A percentile compares a stretch with the other conserved stretches of the same genome.
phyloP scores from a whole-genome alignment of 2,329 filamentous ascomycete genomes.

The Akanthomyces dipterigenus region DNA sequence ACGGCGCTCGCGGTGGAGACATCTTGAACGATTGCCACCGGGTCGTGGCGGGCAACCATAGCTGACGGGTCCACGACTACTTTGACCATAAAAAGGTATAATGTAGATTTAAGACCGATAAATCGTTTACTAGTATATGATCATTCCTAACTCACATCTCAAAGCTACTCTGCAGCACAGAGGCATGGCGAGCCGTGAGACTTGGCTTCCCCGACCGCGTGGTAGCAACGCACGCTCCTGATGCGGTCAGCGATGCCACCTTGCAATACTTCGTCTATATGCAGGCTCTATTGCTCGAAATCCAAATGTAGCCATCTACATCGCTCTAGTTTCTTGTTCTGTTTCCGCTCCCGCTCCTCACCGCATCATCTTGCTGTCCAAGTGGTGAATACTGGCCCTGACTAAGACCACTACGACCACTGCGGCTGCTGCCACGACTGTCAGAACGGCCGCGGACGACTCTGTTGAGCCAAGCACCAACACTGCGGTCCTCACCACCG shows the following conservation, averaged over 20 bases:
- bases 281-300: slow-evolving; percentile 15
- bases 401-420: slow-evolving; percentile 30
- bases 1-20: not conserved
- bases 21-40: too few relatives aligned
- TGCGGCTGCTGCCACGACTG: slow-evolving; percentile 30
- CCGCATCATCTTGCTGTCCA: slow-evolving; percentile 33
- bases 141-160: not conserved
- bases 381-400: slow-evolving; percentile 37
- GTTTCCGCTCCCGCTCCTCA: slow-evolving; percentile 19
- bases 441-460: slow-evolving; percentile 34
- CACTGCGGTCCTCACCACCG: slow-evolving; percentile 32
- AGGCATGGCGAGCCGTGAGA: not conserved
- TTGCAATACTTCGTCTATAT: slow-evolving; percentile 2
- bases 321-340: slow-evolving; percentile 20
- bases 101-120: not conserved
- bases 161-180: not conserved
- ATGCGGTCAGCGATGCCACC: not conserved
- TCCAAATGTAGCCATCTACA: slow-evolving; percentile 31
- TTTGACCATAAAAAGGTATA: not conserved
- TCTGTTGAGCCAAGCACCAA: slow-evolving; percentile 44
- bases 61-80: too few relatives aligned
- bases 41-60: too few relatives aligned
- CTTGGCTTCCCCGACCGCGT: not conserved
- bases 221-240: not conserved
- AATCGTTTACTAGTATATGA: not conserved